Conservation (phyloP, 306 rosid species). For the Cicer yamashitae region DNA sequence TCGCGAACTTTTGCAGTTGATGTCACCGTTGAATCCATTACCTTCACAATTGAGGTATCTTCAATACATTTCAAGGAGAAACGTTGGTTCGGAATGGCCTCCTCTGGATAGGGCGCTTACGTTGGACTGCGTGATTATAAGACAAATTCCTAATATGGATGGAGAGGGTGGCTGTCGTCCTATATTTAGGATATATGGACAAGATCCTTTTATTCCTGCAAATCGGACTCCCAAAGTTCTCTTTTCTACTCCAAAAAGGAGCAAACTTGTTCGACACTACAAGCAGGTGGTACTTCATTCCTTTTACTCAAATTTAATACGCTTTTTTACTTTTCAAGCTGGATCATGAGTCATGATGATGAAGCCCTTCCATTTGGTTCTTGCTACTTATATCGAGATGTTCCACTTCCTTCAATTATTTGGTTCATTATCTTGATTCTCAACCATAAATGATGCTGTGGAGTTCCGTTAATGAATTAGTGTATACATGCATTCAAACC, state of each 20-base stretch:
- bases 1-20: slow-evolving; percentile 85
- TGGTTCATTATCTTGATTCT: slow-evolving; percentile 25
- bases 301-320: slow-evolving; percentile 34
- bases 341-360: background rate
- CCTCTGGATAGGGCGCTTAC: slow-evolving; percentile 93
- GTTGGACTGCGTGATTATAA: slow-evolving; percentile 79
- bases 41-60: slow-evolving; percentile 97
- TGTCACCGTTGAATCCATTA: slow-evolving; percentile 89
- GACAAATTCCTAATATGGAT: slow-evolving; percentile 78
- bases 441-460: background rate
- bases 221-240: slow-evolving; percentile 88
- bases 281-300: slow-evolving; percentile 74
- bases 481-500: slow-evolving; percentile 9
- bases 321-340: background rate
- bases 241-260: slow-evolving; percentile 87
- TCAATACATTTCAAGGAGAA: slow-evolving; percentile 92
- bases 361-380: slow-evolving; percentile 26
- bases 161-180: slow-evolving; percentile 96
- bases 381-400: slow-evolving; percentile 26
- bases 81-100: slow-evolving; percentile 92
- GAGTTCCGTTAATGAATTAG: slow-evolving; percentile 10
- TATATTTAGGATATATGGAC: slow-evolving; percentile 93
- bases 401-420: slow-evolving; percentile 20
- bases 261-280: slow-evolving; percentile 78
- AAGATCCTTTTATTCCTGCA: slow-evolving; percentile 85